Conservation (phyloP, 805 yeast genomes). For the Torulaspora maleeae region DNA sequence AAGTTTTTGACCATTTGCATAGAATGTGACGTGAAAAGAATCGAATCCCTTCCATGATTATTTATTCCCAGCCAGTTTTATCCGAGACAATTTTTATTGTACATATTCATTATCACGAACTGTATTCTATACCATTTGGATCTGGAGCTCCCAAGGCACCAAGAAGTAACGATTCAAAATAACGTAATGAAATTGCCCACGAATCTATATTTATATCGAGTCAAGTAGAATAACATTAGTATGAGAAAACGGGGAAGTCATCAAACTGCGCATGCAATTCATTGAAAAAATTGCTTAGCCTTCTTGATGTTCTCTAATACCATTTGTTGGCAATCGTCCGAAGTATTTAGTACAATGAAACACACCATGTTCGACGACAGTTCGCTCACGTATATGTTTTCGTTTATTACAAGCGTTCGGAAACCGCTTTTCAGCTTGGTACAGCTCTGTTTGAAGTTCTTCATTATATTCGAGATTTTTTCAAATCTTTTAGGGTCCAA, state of each 20-base stretch:
- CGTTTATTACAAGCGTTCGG: conserved; percentile 68
- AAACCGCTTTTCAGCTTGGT: conserved; percentile 82
- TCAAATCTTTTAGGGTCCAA: conserved; percentile 92
- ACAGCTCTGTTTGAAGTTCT: conserved; percentile 89
- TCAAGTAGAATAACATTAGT: background rate
- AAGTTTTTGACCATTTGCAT: conserved; percentile 12
- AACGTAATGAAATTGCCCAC: background rate
- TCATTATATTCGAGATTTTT: conserved; percentile 87
- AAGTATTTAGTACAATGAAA: conserved; percentile 51
- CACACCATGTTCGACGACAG: conserved; percentile 58
- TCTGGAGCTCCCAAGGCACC: background rate
- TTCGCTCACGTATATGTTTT: conserved; percentile 46
- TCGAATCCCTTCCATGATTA: conserved; percentile 1
- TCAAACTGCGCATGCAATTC: background rate
- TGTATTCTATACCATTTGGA: conserved; percentile 5
- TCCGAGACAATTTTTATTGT: conserved; percentile 8
- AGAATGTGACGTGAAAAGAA: background rate
- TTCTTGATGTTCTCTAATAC: conserved; percentile 54
- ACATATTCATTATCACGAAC: conserved; percentile 10
- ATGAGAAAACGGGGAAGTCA: background rate
- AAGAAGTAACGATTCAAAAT: background rate
- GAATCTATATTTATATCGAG: background rate
- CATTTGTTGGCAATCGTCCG: conserved; percentile 35
- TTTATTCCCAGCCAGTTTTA: conserved; percentile 3
- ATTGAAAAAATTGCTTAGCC: conserved; percentile 51